Evolutionary conservation across 495 filamentous ascomycete species (phyloP).

Genomic region (Neurospora intermedia): DNA sequence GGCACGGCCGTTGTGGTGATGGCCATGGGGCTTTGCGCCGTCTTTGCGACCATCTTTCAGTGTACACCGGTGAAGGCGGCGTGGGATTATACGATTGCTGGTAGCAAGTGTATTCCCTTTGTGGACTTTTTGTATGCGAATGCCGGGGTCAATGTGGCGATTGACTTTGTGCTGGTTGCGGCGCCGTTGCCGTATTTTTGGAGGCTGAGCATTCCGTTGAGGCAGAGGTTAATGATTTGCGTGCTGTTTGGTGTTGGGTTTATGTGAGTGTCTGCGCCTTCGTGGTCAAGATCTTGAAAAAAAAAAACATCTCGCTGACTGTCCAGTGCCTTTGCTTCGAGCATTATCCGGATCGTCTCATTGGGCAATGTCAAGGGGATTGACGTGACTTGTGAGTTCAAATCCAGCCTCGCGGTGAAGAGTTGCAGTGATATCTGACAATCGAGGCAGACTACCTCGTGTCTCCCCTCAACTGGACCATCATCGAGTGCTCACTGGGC

Average conservation of each 20-base stretch:
- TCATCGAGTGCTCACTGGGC: slow-evolving; percentile 21
- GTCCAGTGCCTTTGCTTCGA: slow-evolving; percentile 16
- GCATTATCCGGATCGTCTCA: slow-evolving; percentile 14
- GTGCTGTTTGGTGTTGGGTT: slow-evolving; percentile 17
- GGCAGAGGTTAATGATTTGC: slow-evolving; percentile 15
- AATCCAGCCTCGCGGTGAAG: neutral
- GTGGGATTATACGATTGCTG: slow-evolving; percentile 28
- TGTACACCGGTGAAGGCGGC: slow-evolving; percentile 33
- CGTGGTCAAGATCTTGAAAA: neutral
- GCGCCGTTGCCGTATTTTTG: slow-evolving; percentile 35
- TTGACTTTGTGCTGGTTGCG: slow-evolving; percentile 34
- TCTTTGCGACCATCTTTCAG: slow-evolving; percentile 36
- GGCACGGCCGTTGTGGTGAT: slow-evolving; percentile 18
- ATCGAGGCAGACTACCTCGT: slow-evolving; percentile 12
- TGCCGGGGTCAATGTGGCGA: slow-evolving; percentile 32
- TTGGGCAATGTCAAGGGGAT: slow-evolving; percentile 11
- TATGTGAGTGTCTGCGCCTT: slow-evolving; percentile 10
- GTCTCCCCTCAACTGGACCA: slow-evolving; percentile 20
- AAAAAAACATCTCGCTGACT: neutral
- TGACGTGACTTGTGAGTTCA: slow-evolving; percentile 17
- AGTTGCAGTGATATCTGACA: neutral
- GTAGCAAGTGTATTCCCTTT: slow-evolving; percentile 31
- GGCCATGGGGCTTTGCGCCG: slow-evolving; percentile 29
- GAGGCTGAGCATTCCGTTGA: slow-evolving; percentile 21
- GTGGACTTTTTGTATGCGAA: slow-evolving; percentile 35